These are phyloP conservation scores for Lichtheimia ramosa DNA, from an alignment of 371 early-diverging fungal species.

Conservation along the genomic window DNA sequence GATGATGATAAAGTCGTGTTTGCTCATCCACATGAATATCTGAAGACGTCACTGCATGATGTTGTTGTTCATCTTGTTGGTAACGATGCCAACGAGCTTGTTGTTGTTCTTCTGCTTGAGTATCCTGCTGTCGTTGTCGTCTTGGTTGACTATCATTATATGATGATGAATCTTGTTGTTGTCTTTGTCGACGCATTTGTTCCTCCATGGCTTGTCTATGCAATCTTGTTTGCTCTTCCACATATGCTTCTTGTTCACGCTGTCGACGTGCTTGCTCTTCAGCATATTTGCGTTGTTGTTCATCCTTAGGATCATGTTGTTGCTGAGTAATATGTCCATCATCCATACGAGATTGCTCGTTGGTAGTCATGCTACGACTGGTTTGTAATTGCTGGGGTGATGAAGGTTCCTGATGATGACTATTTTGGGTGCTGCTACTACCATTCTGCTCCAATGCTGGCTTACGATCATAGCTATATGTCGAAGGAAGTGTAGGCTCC, in stretches of 20 bases:
- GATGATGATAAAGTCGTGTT: not conserved
- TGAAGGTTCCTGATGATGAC: not conserved
- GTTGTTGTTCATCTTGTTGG: not conserved
- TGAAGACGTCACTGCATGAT: not conserved
- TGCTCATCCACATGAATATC: not conserved
- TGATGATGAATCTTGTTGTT: too few species aligned
- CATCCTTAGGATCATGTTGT: conserved; percentile 7
- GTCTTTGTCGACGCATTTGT: not conserved
- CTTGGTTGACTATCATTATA: too few species aligned
- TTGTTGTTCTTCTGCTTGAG: not conserved
- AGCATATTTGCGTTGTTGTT: not conserved
- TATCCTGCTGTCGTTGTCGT: too few species aligned
- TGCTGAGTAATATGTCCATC: conserved; percentile 5
- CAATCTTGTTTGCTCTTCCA: not conserved
- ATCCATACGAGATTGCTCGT: not conserved
- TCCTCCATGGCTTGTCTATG: not conserved
- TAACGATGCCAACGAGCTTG: not conserved
- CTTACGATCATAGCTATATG: conserved; percentile 11
- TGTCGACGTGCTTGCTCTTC: not conserved
- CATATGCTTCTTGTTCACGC: too few species aligned
- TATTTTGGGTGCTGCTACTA: not conserved
- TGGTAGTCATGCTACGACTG: not conserved
- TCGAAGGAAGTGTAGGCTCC: conserved; percentile 15
- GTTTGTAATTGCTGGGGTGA: not conserved
- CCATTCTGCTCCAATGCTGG: not conserved